These are phyloP conservation scores for Podospora pseudocomata DNA, from an alignment of 495 filamentous ascomycete genomes.

Conservation along the genomic window DNA sequence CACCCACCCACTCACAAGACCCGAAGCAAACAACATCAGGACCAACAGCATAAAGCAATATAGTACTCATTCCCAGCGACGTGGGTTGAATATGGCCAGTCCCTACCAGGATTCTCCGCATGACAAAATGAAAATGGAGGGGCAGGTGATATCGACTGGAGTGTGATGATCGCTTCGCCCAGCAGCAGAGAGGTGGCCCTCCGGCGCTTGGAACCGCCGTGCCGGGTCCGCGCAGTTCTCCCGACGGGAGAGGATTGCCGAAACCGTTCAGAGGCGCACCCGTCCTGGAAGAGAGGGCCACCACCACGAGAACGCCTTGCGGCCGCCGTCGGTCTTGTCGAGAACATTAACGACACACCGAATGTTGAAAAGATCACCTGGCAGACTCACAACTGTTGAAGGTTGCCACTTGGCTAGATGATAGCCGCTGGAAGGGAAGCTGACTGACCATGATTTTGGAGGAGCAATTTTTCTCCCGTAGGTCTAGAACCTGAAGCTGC, in stretches of 20 bases:
- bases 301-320: background rate
- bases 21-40: background rate
- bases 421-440: background rate
- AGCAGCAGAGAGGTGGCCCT: background rate
- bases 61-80: background rate
- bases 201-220: constrained; percentile 20
- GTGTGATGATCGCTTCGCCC: background rate
- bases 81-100: constrained; percentile 1
- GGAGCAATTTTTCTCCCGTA: background rate
- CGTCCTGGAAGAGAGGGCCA: background rate
- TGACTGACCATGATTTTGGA: background rate
- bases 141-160: background rate
- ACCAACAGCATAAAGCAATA: constrained; percentile 7
- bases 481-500: background rate
- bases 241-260: constrained; percentile 7
- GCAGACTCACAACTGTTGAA: background rate
- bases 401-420: background rate
- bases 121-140: background rate
- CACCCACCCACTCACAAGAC: background rate
- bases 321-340: background rate
- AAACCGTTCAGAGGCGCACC: background rate
- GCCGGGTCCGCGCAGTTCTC: constrained; percentile 17
- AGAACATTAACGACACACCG: background rate
- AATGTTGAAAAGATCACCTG: background rate
- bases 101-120: background rate